These are phyloP conservation scores for Ophiostoma montium DNA, from an alignment of 2,329 filamentous ascomycete species.

Conservation along the genomic window DNA sequence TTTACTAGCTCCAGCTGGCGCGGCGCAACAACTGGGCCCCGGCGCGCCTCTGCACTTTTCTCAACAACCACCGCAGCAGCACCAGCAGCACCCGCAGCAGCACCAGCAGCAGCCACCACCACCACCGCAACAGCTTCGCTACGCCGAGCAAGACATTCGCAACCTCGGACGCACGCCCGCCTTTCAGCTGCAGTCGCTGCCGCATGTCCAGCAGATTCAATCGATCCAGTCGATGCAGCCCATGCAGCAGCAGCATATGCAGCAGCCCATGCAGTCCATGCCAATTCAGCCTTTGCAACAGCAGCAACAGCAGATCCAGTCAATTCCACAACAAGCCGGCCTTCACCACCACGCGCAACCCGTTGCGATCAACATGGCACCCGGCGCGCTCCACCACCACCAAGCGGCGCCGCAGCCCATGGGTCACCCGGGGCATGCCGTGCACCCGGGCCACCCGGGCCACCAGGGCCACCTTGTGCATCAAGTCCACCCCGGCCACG, in stretches of 20 bases:
- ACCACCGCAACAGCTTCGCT: constrained; percentile 2
- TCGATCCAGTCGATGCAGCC: not conserved
- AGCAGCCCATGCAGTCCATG: not conserved
- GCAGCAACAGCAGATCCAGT: constrained; percentile 2
- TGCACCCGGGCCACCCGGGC: not conserved
- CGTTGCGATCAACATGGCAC: constrained; percentile 7
- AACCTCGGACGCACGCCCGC: not conserved
- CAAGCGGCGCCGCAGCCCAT: constrained; percentile 2
- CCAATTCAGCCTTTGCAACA: constrained; percentile 1
- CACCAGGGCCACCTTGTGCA: not conserved
- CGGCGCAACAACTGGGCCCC: constrained; percentile 3
- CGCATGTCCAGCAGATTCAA: not conserved
- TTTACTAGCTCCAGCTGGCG: not conserved
- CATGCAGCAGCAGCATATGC: not conserved
- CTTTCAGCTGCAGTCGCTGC: not conserved
- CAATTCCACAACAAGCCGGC: constrained; percentile 4
- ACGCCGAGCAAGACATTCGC: not conserved
- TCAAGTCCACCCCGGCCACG: not conserved
- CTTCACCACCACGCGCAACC: constrained; percentile 2
- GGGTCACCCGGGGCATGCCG: constrained; percentile 1
- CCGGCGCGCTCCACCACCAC: constrained; percentile 6
- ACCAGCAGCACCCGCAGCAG: constrained; percentile 3
- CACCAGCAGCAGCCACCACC: not conserved
- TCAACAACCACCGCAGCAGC: constrained; percentile 1
- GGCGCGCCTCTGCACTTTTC: not conserved